Evolutionary conservation across 306 rosid genomes (phyloP).

Genomic region (Lathyrus sativus): DNA sequence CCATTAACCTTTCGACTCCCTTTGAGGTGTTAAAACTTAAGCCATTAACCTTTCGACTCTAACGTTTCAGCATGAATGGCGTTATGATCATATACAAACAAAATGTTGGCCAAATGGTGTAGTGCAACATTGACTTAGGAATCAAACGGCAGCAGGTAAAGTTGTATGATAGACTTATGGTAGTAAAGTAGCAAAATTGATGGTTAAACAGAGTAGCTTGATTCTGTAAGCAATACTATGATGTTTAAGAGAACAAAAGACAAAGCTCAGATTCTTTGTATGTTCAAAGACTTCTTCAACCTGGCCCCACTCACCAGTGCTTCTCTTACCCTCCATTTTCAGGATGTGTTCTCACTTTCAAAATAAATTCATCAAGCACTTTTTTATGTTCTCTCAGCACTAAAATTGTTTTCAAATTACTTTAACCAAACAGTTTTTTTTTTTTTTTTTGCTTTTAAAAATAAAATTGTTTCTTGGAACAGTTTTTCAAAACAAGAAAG

Average conservation of each 20-base stretch:
- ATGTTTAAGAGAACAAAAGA: neutral
- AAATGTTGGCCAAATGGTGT: neutral
- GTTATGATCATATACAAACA: neutral
- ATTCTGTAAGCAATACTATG: neutral
- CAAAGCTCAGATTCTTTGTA: neutral
- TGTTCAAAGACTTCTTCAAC: constrained; percentile 13
- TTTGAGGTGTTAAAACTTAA: neutral
- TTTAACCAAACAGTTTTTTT: neutral
- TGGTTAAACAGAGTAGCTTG: neutral
- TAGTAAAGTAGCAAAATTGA: neutral
- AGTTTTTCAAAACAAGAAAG: neutral
- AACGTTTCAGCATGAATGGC: neutral
- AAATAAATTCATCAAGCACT: neutral
- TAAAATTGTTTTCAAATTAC: neutral
- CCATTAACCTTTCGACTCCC: neutral
- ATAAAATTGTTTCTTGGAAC: neutral
- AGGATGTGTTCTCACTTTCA: neutral
- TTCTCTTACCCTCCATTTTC: neutral
- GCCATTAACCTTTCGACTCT: neutral
- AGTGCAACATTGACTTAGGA: neutral
- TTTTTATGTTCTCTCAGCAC: neutral
- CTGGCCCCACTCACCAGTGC: neutral
- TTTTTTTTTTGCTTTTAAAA: neutral
- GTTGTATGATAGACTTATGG: neutral
- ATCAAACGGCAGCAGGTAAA: neutral